Evolutionary conservation across 345 rosid genomes (phyloP).

Genomic region (Balakata baccata): DNA sequence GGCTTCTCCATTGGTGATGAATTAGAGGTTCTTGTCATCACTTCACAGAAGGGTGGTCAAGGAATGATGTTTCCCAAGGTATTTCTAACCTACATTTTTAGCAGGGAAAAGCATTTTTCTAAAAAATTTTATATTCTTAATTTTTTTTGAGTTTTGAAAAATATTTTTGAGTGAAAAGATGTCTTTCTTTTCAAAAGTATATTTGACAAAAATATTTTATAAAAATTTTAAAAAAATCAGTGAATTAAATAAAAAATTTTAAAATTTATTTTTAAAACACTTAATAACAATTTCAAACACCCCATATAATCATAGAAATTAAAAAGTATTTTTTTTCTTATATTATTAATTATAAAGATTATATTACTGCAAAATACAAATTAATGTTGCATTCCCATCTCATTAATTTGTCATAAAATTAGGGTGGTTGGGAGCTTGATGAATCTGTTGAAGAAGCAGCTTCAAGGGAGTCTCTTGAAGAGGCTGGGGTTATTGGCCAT

Average conservation of each 20-base stretch:
- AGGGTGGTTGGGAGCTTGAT: slow-evolving; percentile 98
- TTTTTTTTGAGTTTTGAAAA: no score
- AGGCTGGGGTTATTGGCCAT: slow-evolving; percentile 79
- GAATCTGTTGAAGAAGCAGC: slow-evolving; percentile 82
- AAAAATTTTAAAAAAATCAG: no score
- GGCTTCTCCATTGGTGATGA: slow-evolving; percentile 35
- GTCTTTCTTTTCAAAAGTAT: no score
- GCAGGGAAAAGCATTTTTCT: no score
- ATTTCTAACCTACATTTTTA: no score
- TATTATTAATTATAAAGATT: not conserved
- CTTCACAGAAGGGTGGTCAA: slow-evolving; percentile 68
- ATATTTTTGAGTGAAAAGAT: no score
- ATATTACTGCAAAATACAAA: no score
- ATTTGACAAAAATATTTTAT: no score
- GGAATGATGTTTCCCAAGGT: slow-evolving; percentile 94
- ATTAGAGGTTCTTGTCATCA: slow-evolving; percentile 64
- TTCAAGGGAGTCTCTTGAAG: slow-evolving; percentile 69
- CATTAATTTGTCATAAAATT: not conserved
- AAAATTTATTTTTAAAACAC: no score
- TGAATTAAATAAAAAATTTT: no score
- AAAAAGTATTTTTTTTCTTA: not conserved
- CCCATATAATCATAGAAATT: not conserved
- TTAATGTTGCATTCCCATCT: slow-evolving; percentile 4
- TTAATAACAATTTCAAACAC: no score
- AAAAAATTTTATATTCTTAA: no score